Evolutionary conservation across 768 basidiomycete species (phyloP).

Genomic region (Thelephora ganbajun): DNA sequence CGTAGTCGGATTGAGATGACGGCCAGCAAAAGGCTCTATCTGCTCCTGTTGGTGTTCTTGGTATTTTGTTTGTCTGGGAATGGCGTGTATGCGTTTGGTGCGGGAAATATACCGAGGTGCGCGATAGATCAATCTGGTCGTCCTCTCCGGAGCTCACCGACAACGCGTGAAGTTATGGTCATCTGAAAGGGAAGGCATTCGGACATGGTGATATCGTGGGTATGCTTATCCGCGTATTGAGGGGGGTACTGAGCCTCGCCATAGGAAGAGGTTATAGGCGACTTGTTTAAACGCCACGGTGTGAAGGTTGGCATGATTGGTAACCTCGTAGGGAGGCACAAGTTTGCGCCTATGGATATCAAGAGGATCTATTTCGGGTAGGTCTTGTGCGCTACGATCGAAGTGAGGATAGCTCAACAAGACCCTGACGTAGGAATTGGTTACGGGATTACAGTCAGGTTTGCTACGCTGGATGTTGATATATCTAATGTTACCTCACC

Average conservation of each 20-base stretch:
- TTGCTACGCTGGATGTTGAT: no score
- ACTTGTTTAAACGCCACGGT: slow-evolving; percentile 42
- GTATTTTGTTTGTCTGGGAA: slow-evolving; percentile 41
- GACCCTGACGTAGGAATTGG: no score
- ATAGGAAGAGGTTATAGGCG: slow-evolving; percentile 58
- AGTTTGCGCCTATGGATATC: slow-evolving; percentile 69
- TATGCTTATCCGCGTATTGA: slow-evolving; percentile 6
- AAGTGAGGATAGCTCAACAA: no score
- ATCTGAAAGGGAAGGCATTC: slow-evolving; percentile 75
- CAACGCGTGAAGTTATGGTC: slow-evolving; percentile 45
- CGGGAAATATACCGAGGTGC: slow-evolving; percentile 65
- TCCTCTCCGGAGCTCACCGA: background rate
- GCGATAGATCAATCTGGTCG: background rate
- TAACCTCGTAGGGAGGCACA: slow-evolving; percentile 43
- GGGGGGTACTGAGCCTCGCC: background rate
- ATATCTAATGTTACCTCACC: no score
- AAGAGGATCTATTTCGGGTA: slow-evolving; percentile 78
- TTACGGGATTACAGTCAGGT: slow-evolving; percentile 79
- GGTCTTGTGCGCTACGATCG: no score
- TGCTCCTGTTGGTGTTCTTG: slow-evolving; percentile 13
- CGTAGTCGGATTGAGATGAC: no score
- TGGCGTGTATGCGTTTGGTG: slow-evolving; percentile 61
- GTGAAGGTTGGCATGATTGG: slow-evolving; percentile 41
- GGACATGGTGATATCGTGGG: slow-evolving; percentile 78
- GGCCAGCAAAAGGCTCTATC: background rate